Evolutionary conservation across 768 basidiomycete species (phyloP).

Genomic region (Trametes maxima): DNA sequence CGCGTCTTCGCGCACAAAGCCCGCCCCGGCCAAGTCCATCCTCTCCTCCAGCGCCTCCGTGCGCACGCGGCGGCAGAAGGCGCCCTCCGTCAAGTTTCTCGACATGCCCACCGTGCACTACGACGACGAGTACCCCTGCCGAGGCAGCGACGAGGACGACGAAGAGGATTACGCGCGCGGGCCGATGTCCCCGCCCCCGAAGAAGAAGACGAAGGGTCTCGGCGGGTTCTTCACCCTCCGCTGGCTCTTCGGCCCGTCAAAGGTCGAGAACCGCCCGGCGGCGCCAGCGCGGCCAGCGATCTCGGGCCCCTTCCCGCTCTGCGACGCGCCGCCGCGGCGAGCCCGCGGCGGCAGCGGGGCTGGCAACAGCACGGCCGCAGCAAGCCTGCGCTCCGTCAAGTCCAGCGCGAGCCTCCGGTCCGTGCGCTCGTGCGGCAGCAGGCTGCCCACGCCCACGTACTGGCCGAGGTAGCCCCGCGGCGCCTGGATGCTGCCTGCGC

Average conservation of each 20-base stretch:
- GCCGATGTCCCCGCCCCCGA: conserved; percentile 30
- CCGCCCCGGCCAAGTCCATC: conserved; percentile 57
- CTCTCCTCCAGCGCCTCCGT: conserved; percentile 53
- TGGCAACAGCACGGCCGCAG: conserved; percentile 23
- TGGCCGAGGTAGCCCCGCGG: conserved; percentile 20
- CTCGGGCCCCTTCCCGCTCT: conserved; percentile 38
- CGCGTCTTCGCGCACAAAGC: conserved; percentile 27
- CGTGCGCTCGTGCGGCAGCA: conserved; percentile 32
- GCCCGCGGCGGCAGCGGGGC: conserved; percentile 8
- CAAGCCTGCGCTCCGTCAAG: conserved; percentile 31
- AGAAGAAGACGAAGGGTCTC: conserved; percentile 24
- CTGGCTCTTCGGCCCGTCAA: conserved; percentile 24
- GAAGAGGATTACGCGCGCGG: neutral
- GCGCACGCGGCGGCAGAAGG: conserved; percentile 37
- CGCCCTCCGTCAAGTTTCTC: conserved; percentile 67
- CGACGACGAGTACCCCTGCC: conserved; percentile 28
- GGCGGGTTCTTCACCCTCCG: conserved; percentile 26
- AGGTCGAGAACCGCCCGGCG: conserved; percentile 8
- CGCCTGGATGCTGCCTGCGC: neutral
- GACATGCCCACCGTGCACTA: conserved; percentile 67
- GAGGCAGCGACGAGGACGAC: conserved; percentile 5
- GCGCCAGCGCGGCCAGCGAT: conserved; percentile 32
- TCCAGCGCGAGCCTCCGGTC: conserved; percentile 32
- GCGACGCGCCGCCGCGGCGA: conserved; percentile 26
- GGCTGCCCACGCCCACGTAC: conserved; percentile 29